Conservation (phyloP, 2,329 filamentous ascomycete genomes). For the Arthrobotrys entomopaga region DNA sequence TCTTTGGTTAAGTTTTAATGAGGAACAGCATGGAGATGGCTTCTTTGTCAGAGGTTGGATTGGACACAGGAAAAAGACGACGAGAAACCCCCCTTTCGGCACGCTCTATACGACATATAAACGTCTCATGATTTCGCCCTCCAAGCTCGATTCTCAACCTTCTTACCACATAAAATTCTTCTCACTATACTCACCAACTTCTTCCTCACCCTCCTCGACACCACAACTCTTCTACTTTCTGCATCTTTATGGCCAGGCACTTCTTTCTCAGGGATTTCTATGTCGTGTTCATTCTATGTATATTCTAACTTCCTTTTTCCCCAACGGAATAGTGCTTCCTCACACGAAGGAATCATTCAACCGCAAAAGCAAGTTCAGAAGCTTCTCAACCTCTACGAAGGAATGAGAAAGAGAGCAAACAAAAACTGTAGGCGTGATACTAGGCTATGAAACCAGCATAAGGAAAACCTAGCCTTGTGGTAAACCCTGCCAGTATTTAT, state of each 20-base stretch:
- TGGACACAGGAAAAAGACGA: conserved; percentile 19
- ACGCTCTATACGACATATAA: conserved; percentile 12
- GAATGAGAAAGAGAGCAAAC: not conserved
- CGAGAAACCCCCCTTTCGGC: conserved; percentile 4
- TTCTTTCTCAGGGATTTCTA: conserved; percentile 33
- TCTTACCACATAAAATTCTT: conserved; percentile 1
- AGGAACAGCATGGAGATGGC: conserved; percentile 26
- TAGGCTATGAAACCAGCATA: not conserved
- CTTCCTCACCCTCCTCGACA: conserved; percentile 11
- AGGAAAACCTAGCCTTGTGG: no score
- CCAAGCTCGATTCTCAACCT: conserved; percentile 3
- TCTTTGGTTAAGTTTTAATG: conserved; percentile 51
- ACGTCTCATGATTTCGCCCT: conserved; percentile 14
- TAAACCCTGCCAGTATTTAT: conserved; percentile 53
- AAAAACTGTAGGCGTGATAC: conserved; percentile 36
- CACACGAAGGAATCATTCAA: conserved; percentile 35
- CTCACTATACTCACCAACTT: conserved; percentile 3
- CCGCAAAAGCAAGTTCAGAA: conserved; percentile 20
- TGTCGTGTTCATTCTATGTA: conserved; percentile 54
- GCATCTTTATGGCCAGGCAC: conserved; percentile 41
- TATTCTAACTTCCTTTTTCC: conserved; percentile 49
- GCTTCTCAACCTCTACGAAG: not conserved
- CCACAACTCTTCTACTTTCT: conserved; percentile 23
- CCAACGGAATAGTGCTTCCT: conserved; percentile 37
- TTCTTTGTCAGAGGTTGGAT: conserved; percentile 31